phyloP scores from a whole-genome alignment of 306 rosid genomes.

The Trifolium dubium region DNA sequence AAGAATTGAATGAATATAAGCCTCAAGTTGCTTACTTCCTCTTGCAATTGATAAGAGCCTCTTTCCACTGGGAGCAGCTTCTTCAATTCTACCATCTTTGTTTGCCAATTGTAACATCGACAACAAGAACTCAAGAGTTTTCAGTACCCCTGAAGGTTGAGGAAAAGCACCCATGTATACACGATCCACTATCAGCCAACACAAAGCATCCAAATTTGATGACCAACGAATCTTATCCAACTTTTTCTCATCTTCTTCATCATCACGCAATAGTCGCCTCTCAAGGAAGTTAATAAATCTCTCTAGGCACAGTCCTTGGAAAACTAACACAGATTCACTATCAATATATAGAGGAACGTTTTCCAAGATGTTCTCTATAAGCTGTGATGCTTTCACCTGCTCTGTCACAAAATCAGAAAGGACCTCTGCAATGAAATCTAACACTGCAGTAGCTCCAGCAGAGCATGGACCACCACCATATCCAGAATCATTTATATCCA shows the following conservation, averaged over 20 bases:
- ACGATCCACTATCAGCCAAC: constrained; percentile 97
- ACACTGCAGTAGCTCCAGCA: constrained; percentile 94
- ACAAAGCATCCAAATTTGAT: constrained; percentile 87
- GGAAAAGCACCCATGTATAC: constrained; percentile 99
- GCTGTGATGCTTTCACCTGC: constrained; percentile 81
- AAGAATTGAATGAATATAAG: constrained; percentile 89
- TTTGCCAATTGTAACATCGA: constrained; percentile 98
- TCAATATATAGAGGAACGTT: constrained; percentile 80
- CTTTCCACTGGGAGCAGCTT: constrained; percentile 85
- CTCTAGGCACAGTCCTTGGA: constrained; percentile 95
- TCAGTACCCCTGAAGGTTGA: constrained; percentile 81
- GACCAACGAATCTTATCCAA: constrained; percentile 97
- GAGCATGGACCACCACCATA: constrained; percentile 99
- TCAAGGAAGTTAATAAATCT: constrained; percentile 96
- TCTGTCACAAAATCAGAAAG: constrained; percentile 92
- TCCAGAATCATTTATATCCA: constrained; percentile 91
- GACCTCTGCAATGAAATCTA: constrained; percentile 96
- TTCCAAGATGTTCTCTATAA: constrained; percentile 89
- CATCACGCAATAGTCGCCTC: constrained; percentile 96
- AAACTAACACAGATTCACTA: constrained; percentile 79
- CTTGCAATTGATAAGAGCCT: constrained; percentile 87
- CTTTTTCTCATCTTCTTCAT: constrained; percentile 94
- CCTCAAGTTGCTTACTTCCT: constrained; percentile 96
- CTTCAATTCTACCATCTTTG: constrained; percentile 98
- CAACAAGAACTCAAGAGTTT: constrained; percentile 90